Conservation (phyloP, 257 asterid species). For the Solanum chiquidenum region DNA sequence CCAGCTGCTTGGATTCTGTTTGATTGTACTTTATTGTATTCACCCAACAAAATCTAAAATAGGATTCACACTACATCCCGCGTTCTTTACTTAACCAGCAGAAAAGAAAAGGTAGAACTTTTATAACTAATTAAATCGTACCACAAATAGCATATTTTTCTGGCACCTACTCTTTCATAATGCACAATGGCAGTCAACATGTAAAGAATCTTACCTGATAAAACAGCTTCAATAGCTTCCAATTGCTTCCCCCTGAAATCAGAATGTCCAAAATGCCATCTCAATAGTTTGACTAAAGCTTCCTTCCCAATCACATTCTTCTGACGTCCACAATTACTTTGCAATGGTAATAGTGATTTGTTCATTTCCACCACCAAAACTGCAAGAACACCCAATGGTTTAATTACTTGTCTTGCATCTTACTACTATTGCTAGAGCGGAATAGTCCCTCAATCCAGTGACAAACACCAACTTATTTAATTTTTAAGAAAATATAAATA, state of each 20-base stretch:
- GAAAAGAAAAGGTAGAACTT: not conserved
- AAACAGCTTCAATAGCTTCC: slow-evolving; percentile 89
- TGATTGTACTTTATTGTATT: not conserved
- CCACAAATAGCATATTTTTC: not conserved
- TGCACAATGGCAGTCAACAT: not conserved
- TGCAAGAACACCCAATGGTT: not conserved
- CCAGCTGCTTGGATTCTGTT: not conserved
- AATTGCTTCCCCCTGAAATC: slow-evolving; percentile 81
- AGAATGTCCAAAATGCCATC: slow-evolving; percentile 96
- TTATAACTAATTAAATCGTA: not conserved
- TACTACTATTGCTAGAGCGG: not conserved
- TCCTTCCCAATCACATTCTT: slow-evolving; percentile 58
- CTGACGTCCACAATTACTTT: slow-evolving; percentile 39
- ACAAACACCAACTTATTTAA: not conserved
- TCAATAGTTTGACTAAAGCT: slow-evolving; percentile 73
- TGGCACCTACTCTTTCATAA: not conserved
- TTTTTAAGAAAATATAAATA: not conserved
- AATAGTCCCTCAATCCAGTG: not conserved
- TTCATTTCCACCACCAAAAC: slow-evolving; percentile 32
- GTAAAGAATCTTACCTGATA: slow-evolving; percentile 53
- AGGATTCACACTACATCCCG: not conserved
- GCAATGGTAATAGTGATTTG: slow-evolving; percentile 64
- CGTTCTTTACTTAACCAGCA: not conserved
- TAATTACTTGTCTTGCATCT: not conserved
- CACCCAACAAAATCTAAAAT: not conserved